Percentiles rank a stretch among this genome's conserved stretches.
Evolutionary conservation across 2,329 filamentous ascomycete species (phyloP).

Genomic region (Stagonosporopsis vannaccii): DNA sequence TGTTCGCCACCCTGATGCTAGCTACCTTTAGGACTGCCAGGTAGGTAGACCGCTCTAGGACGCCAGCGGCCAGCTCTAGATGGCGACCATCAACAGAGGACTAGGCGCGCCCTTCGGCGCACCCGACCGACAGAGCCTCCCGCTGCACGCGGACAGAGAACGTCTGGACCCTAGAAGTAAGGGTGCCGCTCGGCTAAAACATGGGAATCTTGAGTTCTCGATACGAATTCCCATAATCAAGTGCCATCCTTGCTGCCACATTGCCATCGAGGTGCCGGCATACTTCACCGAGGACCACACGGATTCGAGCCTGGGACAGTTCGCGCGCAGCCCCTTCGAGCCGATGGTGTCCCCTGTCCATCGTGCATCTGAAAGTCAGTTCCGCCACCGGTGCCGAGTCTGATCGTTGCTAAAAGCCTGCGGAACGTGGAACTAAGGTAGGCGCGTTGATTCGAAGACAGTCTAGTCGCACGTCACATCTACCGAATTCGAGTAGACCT

Average conservation of each 20-base stretch:
- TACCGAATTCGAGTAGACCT: slow-evolving; percentile 16
- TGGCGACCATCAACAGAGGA: not conserved
- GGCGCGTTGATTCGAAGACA: slow-evolving; percentile 9
- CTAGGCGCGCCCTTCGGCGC: not conserved
- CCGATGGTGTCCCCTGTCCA: not conserved
- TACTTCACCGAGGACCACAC: slow-evolving; percentile 14
- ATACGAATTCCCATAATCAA: slow-evolving; percentile 17
- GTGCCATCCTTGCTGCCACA: not conserved
- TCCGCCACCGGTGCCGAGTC: slow-evolving; percentile 12
- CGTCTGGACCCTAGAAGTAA: not conserved
- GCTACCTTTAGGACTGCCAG: not conserved
- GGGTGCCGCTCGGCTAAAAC: slow-evolving; percentile 3
- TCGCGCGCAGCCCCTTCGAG: not conserved
- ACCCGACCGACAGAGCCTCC: slow-evolving; percentile 10
- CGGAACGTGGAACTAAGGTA: slow-evolving; percentile 12
- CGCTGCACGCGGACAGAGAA: not conserved
- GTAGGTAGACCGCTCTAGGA: slow-evolving; percentile 3
- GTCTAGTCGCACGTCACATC: slow-evolving; percentile 25
- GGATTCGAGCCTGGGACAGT: slow-evolving; percentile 7
- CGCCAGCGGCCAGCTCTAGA: not conserved
- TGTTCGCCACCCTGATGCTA: slow-evolving; percentile 4
- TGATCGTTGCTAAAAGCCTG: slow-evolving; percentile 4
- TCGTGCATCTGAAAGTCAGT: not conserved
- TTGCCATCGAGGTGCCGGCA: slow-evolving; percentile 5
- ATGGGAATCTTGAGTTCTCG: slow-evolving; percentile 15